These are phyloP conservation scores for Lyophyllum shimeji DNA, from an alignment of 768 basidiomycete species.

Conservation along the genomic window DNA sequence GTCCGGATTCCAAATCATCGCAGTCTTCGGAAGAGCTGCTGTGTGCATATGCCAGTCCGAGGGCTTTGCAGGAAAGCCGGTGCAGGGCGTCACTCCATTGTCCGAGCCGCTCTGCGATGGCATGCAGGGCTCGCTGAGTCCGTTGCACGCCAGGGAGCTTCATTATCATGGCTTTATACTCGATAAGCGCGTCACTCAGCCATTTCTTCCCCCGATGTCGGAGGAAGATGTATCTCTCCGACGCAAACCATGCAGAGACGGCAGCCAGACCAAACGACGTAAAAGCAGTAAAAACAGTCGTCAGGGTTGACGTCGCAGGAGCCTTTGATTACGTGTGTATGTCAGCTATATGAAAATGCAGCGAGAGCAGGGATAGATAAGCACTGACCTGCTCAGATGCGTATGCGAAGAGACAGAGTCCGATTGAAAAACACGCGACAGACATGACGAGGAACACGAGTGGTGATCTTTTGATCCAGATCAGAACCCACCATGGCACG, in stretches of 20 bases:
- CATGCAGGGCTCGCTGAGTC: conserved; percentile 12
- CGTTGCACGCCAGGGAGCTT: conserved; percentile 26
- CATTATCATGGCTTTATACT: conserved; percentile 38
- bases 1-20: conserved; percentile 29
- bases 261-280: conserved; percentile 71
- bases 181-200: conserved; percentile 61
- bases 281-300: conserved; percentile 74
- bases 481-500: conserved; percentile 81
- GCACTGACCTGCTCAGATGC: conserved; percentile 62
- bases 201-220: conserved; percentile 67
- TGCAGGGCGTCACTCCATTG: conserved; percentile 16
- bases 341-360: not conserved
- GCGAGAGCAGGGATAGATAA: not conserved
- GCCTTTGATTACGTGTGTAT: conserved; percentile 36
- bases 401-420: conserved; percentile 75
- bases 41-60: conserved; percentile 20
- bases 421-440: conserved; percentile 80
- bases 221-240: conserved; percentile 64
- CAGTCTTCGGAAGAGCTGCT: conserved; percentile 23
- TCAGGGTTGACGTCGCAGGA: conserved; percentile 62
- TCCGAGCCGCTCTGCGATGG: conserved; percentile 16
- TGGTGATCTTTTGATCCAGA: conserved; percentile 86
- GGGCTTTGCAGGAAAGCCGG: conserved; percentile 23
- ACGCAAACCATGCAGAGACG: conserved; percentile 74
- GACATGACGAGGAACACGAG: conserved; percentile 83